Evolutionary conservation across 179 eudicot genomes (phyloP).

Genomic region (Spinacia oleracea): DNA sequence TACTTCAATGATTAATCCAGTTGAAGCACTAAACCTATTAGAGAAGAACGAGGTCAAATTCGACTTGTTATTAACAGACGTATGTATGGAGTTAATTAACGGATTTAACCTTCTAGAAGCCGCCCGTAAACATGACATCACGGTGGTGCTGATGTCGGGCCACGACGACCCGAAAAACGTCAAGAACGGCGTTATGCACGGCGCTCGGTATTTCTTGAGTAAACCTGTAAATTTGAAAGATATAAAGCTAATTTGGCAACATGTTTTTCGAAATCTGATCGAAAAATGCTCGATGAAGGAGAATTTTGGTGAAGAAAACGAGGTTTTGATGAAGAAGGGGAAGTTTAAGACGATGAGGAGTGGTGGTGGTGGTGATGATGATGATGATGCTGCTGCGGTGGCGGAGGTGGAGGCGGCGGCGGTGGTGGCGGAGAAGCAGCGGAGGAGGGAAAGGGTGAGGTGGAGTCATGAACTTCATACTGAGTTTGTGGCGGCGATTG

Average conservation of each 20-base stretch:
- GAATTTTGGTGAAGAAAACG: not conserved
- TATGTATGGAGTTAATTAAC: constrained; percentile 22
- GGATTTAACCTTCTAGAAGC: constrained; percentile 33
- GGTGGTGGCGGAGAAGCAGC: no score
- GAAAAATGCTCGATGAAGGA: not conserved
- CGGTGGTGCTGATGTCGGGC: constrained; percentile 33
- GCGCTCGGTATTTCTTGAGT: constrained; percentile 26
- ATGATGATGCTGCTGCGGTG: no score
- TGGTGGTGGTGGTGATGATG: no score
- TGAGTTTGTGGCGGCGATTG: not conserved
- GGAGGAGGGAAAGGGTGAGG: not conserved
- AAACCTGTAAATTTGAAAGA: constrained; percentile 29
- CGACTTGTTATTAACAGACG: constrained; percentile 33
- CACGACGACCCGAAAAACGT: not conserved
- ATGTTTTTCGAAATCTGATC: constrained; percentile 29
- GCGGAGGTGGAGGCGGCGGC: no score
- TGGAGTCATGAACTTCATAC: not conserved
- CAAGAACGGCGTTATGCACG: constrained; percentile 28
- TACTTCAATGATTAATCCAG: constrained; percentile 22
- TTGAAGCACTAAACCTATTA: constrained; percentile 26
- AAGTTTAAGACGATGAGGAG: not conserved
- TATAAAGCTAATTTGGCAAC: constrained; percentile 37
- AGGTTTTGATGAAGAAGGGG: not conserved
- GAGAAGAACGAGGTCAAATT: constrained; percentile 20
- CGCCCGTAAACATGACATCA: constrained; percentile 25